Percentiles rank a stretch among this genome's conserved stretches.
These are phyloP conservation scores for Rubia yunnanensis DNA, from an alignment of 257 asterid genomes.

Conservation along the genomic window DNA sequence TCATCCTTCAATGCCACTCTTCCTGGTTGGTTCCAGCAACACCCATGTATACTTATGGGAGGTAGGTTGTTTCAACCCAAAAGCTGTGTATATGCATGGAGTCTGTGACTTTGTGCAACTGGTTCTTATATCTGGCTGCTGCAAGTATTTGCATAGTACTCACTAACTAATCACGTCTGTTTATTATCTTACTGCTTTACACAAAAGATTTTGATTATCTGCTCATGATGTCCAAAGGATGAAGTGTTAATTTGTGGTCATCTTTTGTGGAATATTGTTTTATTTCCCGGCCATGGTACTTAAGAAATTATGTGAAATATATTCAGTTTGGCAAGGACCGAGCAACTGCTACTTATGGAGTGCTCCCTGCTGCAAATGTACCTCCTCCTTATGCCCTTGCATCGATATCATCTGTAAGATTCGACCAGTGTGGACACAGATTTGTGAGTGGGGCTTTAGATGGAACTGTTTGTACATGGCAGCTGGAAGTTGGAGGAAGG, in stretches of 20 bases:
- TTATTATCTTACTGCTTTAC: not conserved
- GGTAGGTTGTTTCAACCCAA: constrained; percentile 32
- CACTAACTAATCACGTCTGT: not conserved
- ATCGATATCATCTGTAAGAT: constrained; percentile 75
- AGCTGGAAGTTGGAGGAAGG: constrained; percentile 98
- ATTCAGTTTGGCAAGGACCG: constrained; percentile 83
- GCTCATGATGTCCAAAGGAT: not conserved
- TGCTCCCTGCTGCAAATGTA: constrained; percentile 93
- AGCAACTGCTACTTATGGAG: constrained; percentile 94
- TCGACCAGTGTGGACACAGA: constrained; percentile 89
- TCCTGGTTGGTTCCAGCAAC: constrained; percentile 93
- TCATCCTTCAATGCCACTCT: constrained; percentile 91
- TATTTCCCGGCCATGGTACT: constrained; percentile 12
- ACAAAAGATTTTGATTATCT: not conserved
- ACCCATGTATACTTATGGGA: constrained; percentile 94
- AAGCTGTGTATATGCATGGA: not conserved
- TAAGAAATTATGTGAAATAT: constrained; percentile 21
- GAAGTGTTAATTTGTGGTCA: not conserved
- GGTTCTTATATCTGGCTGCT: not conserved
- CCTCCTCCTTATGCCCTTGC: constrained; percentile 91
- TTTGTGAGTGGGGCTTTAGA: constrained; percentile 88
- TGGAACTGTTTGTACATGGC: constrained; percentile 98
- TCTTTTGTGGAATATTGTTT: not conserved
- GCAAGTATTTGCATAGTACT: not conserved
- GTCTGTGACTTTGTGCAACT: constrained; percentile 1